phyloP scores from a whole-genome alignment of 2,329 filamentous ascomycete genomes.

The Colletotrichum viniferum region DNA sequence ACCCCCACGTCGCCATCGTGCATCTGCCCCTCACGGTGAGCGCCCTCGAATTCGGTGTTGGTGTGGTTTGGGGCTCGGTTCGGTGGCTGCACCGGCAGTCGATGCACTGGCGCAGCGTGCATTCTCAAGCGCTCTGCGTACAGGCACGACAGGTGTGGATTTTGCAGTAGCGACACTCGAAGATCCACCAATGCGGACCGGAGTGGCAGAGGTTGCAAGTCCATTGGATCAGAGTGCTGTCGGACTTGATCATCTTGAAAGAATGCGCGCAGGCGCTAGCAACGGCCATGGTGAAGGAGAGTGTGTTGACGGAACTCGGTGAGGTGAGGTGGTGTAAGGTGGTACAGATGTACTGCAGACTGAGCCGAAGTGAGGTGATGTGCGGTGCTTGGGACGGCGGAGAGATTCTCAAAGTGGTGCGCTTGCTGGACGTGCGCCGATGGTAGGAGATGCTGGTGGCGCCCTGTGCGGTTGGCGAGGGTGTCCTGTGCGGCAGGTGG shows the following conservation, averaged over 20 bases:
- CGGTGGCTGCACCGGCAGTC: not conserved
- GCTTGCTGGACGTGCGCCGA: not conserved
- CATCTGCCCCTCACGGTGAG: conserved; percentile 1
- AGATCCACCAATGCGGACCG: conserved; percentile 71
- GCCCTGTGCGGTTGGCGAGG: not conserved
- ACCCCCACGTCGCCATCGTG: conserved; percentile 11
- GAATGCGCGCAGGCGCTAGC: conserved; percentile 63
- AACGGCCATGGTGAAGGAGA: conserved; percentile 52
- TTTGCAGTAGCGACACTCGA: conserved; percentile 72
- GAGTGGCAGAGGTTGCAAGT: conserved; percentile 67
- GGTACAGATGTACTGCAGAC: not conserved
- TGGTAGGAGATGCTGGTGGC: not conserved
- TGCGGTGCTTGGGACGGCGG: not conserved
- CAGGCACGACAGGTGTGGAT: conserved; percentile 67
- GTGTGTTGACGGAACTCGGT: not conserved
- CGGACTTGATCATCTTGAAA: conserved; percentile 71
- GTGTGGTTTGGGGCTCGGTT: not conserved
- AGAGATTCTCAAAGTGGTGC: not conserved
- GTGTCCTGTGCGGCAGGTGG: not conserved
- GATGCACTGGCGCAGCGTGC: not conserved
- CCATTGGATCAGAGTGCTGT: conserved; percentile 70
- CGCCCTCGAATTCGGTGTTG: not conserved
- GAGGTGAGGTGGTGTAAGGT: not conserved
- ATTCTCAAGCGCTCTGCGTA: conserved; percentile 45
- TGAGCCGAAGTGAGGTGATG: not conserved